These are phyloP conservation scores for Prototheca stagnorum DNA, from an alignment of 163 green algal genomes.

Conservation along the genomic window DNA sequence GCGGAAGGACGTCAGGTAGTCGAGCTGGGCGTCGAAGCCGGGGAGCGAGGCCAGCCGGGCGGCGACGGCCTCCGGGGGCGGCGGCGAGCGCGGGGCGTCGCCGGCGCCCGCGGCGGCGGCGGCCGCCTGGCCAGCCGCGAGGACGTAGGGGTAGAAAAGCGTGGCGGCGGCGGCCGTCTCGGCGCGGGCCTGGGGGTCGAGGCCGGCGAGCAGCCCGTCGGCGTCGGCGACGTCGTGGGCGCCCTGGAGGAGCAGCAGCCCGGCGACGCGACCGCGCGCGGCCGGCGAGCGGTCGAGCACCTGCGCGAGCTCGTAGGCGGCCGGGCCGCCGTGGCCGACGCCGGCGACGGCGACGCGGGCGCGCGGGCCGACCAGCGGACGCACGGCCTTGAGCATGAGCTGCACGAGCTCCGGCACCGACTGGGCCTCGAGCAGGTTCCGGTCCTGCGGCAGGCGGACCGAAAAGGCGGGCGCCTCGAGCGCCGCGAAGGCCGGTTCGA, in stretches of 20 bases:
- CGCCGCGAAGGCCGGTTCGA: conserved; percentile 11
- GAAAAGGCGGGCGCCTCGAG: conserved; percentile 16
- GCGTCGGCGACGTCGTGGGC: conserved; percentile 1
- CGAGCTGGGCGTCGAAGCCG: conserved; percentile 27
- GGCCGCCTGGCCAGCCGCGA: no score
- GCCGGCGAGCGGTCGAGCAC: no score
- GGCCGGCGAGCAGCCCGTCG: conserved; percentile 6
- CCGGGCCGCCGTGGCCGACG: conserved; percentile 33
- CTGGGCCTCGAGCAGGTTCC: conserved; percentile 1
- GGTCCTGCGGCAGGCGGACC: conserved; percentile 12
- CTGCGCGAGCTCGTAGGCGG: conserved; percentile 64
- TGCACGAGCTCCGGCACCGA: conserved; percentile 16
- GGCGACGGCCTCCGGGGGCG: conserved; percentile 3
- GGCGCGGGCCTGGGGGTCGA: conserved; percentile 7
- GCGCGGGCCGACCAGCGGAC: conserved; percentile 1
- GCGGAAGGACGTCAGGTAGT: conserved; percentile 30
- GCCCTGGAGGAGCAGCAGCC: conserved; percentile 44
- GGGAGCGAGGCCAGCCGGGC: conserved; percentile 4
- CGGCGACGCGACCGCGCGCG: conserved; percentile 11
- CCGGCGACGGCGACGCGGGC: conserved; percentile 18
- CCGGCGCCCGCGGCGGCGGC: conserved; percentile 1
- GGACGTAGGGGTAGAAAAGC: conserved; percentile 17
- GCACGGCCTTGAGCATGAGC: conserved; percentile 13
- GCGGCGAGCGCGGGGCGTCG: neutral
- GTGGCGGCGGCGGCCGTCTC: conserved; percentile 18